Conservation (phyloP, 176 grass and related monocot species). For the Tuctoria greenei region DNA sequence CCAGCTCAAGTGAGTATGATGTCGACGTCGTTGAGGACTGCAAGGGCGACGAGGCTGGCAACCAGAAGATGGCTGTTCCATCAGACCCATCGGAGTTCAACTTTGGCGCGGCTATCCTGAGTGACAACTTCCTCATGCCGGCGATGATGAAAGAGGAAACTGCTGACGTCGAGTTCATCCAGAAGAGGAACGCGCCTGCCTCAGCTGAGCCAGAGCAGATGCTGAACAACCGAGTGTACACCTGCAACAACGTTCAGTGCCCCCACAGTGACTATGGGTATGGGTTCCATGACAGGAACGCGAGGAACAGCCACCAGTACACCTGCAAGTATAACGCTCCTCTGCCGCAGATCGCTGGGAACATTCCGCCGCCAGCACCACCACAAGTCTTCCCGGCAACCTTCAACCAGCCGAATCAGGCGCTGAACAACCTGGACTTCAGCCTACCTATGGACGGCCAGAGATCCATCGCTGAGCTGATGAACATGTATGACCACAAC, state of each 20-base stretch:
- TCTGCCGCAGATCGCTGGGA: conserved; percentile 44
- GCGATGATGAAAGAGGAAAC: conserved; percentile 71
- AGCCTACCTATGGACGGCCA: conserved; percentile 60
- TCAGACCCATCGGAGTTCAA: conserved; percentile 46
- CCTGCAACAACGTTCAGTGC: conserved; percentile 76
- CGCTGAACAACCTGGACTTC: conserved; percentile 52
- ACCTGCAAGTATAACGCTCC: conserved; percentile 61
- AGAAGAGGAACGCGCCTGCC: conserved; percentile 48
- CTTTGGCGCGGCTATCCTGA: conserved; percentile 45
- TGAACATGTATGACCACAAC: conserved; percentile 76
- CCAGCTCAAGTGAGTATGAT: conserved; percentile 80
- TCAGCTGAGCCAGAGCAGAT: conserved; percentile 47
- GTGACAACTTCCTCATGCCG: conserved; percentile 56
- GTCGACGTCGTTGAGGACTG: conserved; percentile 70
- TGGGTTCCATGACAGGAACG: conserved; percentile 76
- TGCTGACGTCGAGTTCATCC: conserved; percentile 56
- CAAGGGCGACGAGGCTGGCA: conserved; percentile 53
- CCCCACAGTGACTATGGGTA: conserved; percentile 52
- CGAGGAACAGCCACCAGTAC: conserved; percentile 73
- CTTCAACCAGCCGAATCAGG: conserved; percentile 44
- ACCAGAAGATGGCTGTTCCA: conserved; percentile 37
- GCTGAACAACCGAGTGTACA: conserved; percentile 62
- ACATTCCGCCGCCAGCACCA: conserved; percentile 48
- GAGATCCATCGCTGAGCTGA: conserved; percentile 71
- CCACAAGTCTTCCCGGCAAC: conserved; percentile 51